Base-by-base conservation (phyloP, 129 eudicot genomes). In the Pulicaria dysenterica region DNA sequence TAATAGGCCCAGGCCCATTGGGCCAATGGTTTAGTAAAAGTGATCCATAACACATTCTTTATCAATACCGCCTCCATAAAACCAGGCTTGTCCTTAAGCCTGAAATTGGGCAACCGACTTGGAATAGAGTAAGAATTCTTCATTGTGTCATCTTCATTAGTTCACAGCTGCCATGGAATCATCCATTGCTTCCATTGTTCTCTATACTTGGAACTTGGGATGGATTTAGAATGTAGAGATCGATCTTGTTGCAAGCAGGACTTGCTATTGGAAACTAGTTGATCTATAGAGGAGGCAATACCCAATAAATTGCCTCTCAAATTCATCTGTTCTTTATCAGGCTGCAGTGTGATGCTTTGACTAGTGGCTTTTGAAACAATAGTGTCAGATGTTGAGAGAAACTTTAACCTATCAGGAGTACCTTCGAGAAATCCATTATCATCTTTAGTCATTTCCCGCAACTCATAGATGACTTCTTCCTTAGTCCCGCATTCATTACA, bases 211-310 rank as follows among this genome's bases (percentile, higher is more conserved):
- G n/a, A n/a, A n/a, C n/a, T n/a, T n/a, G n/a, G 74, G 63, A 83
- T 83, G 51, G 72, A 84, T 68, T 81, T 83, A 45, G 90, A 79
- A 58, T 82, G 80, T 41, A 76, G 87, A 45, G 80, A 62, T 61
- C 58, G 63, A 51, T 75, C 78, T 40, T 77, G 79, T 67, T 82
- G 72, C 76, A 45, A 40, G 3, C 73, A 82, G 11, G 64, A 68
- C 34, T n/a, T 19, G 10, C 64, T 69, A 64, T 58, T 80, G 5
- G 72, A 63, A 57, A 45, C 75, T 37, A 75, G 58, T 43, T 65
- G 58, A 67, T 70, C 73, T 16, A 59, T 73, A 3, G 74, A 42
- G 47, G 50, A n/a, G n/a, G n/a, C 79, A 62, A 56, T 37, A 41
- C 62, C 61, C 58, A 24, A 47, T 51, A 46, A 62, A 50, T 50